These are phyloP conservation scores for Coelastrella sp. DNA, from an alignment of 139 green algal genomes.

Conservation along the genomic window DNA sequence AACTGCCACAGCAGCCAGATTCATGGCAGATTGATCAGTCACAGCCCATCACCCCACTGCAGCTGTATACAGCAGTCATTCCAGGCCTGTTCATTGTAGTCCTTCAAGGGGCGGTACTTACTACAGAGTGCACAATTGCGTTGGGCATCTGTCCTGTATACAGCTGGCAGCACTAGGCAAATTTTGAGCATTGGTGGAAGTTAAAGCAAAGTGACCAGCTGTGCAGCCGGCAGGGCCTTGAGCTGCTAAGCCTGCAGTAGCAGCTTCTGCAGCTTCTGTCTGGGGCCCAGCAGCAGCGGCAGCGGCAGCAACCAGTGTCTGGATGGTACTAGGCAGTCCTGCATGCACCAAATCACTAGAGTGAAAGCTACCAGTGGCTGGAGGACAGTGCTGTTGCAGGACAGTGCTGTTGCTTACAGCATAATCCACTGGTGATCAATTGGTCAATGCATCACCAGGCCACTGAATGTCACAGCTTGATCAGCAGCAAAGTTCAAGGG, in stretches of 20 bases:
- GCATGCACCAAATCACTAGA: neutral
- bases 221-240: neutral
- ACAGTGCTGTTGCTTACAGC: neutral
- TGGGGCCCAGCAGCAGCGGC: too few relatives aligned
- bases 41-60: too few relatives aligned
- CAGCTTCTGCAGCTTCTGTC: neutral
- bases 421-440: too few relatives aligned
- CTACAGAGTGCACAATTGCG: too few relatives aligned
- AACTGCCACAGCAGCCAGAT: neutral
- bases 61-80: too few relatives aligned
- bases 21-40: neutral
- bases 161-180: neutral
- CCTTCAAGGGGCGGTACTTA: too few relatives aligned
- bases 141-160: neutral
- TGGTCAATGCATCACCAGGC: too few relatives aligned
- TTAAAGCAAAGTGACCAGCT: neutral
- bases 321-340: neutral
- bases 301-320: neutral
- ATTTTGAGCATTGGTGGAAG: neutral
- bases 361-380: neutral
- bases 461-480: too few relatives aligned
- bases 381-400: neutral
- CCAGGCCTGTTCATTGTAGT: too few relatives aligned
- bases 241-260: neutral
- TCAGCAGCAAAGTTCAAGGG: too few relatives aligned